Evolutionary conservation across 345 rosid species (phyloP).

Genomic region (Citrus sp.): DNA sequence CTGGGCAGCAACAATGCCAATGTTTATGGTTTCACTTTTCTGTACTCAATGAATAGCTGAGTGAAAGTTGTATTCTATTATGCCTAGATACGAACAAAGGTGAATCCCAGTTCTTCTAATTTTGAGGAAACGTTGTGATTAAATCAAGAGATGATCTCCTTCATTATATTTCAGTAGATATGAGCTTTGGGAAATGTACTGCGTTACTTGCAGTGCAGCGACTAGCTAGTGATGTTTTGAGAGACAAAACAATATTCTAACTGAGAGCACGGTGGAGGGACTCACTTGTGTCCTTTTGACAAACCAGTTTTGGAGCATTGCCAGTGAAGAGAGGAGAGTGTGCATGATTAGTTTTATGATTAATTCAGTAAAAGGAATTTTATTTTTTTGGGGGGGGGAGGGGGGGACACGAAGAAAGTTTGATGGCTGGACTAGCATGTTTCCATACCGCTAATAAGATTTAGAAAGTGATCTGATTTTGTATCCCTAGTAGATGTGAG

Average conservation of each 20-base stretch:
- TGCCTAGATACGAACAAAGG: not conserved
- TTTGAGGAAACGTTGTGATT: not conserved
- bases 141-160: not conserved
- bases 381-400: not conserved
- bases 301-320: not conserved
- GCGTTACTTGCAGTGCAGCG: accelerated
- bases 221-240: not conserved
- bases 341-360: not conserved
- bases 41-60: no score
- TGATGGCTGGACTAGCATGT: not conserved
- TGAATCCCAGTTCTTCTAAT: not conserved
- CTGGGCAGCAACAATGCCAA: not conserved
- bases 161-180: not conserved
- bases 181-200: not conserved
- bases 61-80: not conserved
- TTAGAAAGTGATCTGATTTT: not conserved
- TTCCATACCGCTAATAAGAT: not conserved
- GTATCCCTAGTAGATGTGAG: not conserved
- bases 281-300: not conserved
- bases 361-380: not conserved
- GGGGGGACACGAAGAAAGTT: not conserved
- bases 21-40: not conserved
- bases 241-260: not conserved
- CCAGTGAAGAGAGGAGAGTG: not conserved
- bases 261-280: not conserved